These are phyloP conservation scores for Cladosporium sp. DNA, from an alignment of 2,329 filamentous ascomycete genomes.

Conservation along the genomic window DNA sequence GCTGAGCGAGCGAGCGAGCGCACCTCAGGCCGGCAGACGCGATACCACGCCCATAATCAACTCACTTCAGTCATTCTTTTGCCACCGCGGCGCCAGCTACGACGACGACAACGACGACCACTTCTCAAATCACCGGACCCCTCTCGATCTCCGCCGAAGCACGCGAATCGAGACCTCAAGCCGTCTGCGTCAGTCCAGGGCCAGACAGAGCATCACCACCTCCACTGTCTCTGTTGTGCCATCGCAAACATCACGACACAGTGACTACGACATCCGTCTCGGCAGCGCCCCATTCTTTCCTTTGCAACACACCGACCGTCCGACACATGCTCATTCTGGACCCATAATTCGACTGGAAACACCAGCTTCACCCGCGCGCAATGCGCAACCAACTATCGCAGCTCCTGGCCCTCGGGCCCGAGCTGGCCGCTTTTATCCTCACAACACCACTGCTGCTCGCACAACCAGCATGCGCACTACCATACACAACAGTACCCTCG, in stretches of 20 bases:
- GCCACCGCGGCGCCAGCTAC: background rate
- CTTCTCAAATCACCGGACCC: constrained; percentile 1
- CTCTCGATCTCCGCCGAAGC: constrained; percentile 4
- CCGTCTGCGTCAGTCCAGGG: constrained; percentile 9
- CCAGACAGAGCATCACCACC: constrained; percentile 6
- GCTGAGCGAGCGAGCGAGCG: constrained; percentile 7
- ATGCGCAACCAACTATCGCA: constrained; percentile 36
- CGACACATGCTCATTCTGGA: constrained; percentile 13
- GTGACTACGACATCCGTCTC: constrained; percentile 1
- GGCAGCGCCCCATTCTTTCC: constrained; percentile 7
- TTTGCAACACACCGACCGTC: constrained; percentile 1
- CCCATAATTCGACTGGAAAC: constrained; percentile 8
- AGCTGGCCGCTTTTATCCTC: constrained; percentile 37
- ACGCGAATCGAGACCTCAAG: constrained; percentile 14
- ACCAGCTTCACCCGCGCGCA: constrained; percentile 18
- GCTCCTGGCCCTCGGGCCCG: constrained; percentile 37
- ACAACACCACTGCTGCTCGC: constrained; percentile 28
- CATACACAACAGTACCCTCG: constrained; percentile 47
- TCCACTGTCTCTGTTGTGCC: constrained; percentile 6
- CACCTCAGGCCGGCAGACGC: background rate
- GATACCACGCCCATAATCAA: constrained; percentile 10
- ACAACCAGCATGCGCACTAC: constrained; percentile 21
- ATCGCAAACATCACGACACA: background rate
- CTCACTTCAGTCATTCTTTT: constrained; percentile 20
- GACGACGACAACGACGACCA: background rate